Conservation (phyloP, 2,329 filamentous ascomycete genomes). For the Simplicillium aogashimaense region DNA sequence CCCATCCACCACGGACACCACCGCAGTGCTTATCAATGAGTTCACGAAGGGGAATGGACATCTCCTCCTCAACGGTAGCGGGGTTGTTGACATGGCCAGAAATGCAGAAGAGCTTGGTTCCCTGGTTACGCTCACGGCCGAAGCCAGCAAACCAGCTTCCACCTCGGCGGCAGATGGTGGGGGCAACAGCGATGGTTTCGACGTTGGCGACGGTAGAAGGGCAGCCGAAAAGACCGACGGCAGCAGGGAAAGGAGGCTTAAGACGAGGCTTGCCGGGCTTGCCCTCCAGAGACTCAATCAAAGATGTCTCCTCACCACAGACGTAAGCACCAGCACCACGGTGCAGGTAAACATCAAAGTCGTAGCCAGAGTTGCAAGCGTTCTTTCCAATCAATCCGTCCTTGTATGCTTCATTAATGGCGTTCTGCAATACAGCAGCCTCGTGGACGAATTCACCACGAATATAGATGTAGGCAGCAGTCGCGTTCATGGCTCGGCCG, state of each 20-base stretch:
- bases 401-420: conserved; percentile 95
- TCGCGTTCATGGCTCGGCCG: conserved; percentile 97
- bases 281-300: conserved; percentile 96
- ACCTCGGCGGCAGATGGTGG: conserved; percentile 90
- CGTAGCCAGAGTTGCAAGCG: conserved; percentile 91
- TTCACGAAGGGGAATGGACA: conserved; percentile 93
- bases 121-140: conserved; percentile 90
- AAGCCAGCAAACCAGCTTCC: conserved; percentile 89
- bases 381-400: conserved; percentile 96
- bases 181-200: conserved; percentile 90
- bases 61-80: conserved; percentile 96
- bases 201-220: conserved; percentile 97
- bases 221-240: conserved; percentile 91
- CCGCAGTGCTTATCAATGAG: conserved; percentile 98
- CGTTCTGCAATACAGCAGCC: conserved; percentile 82
- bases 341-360: conserved; percentile 96
- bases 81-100: conserved; percentile 99
- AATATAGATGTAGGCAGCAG: conserved; percentile 98
- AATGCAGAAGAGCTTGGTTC: conserved; percentile 97
- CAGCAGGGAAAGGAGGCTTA: conserved; percentile 96
- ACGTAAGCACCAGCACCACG: conserved; percentile 96
- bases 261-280: conserved; percentile 97
- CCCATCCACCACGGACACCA: conserved; percentile 93
- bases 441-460: conserved; percentile 97
- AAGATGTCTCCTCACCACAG: conserved; percentile 93